Base-by-base conservation (phyloP, 2,329 filamentous ascomycete species). In the Exophiala alcalophila region DNA sequence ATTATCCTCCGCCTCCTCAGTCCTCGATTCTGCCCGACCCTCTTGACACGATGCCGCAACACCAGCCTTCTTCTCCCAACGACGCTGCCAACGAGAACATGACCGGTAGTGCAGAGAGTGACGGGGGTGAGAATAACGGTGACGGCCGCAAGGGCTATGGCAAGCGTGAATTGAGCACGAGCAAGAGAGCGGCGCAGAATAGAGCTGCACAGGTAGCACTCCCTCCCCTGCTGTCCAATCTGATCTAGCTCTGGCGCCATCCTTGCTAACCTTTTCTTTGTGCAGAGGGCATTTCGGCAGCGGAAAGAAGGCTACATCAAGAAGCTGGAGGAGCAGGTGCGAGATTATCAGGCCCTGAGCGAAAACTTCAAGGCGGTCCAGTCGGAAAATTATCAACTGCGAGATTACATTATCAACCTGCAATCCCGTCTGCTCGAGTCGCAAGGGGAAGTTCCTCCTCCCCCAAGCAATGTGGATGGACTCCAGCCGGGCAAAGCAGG, bases 231-330 rank as follows among this genome's bases (percentile, higher is more conserved):
- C n/a, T n/a, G n/a, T n/a, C n/a, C n/a, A n/a, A n/a, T n/a, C n/a
- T n/a, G n/a, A n/a, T n/a, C n/a, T n/a, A n/a, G n/a, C n/a, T n/a
- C n/a, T n/a, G n/a, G n/a, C n/a, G n/a, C n/a, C n/a, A n/a, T n/a
- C n/a, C n/a, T n/a, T n/a, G n/a, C n/a, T n/a, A n/a, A n/a, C n/a
- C n/a, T n/a, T n/a, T n/a, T n/a, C n/a, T n/a, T n/a, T n/a, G n/a
- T 41, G 28, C 58, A 98, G 91, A 81, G 92, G 63, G 92, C 92
- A 28, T 98, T 98, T 68, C 86, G 92, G 28, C 90, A 97, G 69
- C 85, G 92, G 51, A 98, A 98, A 64, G 92, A 98, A 67, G 86
- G 87, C 31, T 96, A 98, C 65, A 98, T 98, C 65, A 94, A 94
- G 72, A 94, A 94, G 64, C 77, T 98, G 5, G 92, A 98, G 67